Base-by-base conservation (phyloP, 352 stramenopile genomes). In the Phytophthora brassicae region DNA sequence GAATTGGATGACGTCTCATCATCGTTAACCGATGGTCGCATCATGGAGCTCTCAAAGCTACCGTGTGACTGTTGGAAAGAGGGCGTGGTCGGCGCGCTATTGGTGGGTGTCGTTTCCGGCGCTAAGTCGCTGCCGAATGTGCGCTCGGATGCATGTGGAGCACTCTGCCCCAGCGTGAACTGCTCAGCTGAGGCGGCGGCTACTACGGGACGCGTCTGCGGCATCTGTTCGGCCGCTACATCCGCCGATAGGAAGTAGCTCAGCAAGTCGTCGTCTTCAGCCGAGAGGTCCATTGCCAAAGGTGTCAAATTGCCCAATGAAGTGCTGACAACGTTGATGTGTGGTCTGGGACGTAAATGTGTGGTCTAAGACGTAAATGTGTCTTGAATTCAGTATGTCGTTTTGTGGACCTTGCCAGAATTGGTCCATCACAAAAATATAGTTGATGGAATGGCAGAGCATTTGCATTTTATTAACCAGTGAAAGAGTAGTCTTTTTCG, bases 241-340 rank as follows among this genome's bases (percentile, higher is more conserved):
- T 93, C 83, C 8, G 80, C 81, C 12, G 84, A 88, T 26, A 94
- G 72, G 63, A 94, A 95, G 72, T 93, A 95, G 71, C 83, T 93
- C 23, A 95, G 72, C 46, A 95, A 66, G 55, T 95, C 85, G 59
- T 95, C 86, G 51, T 95, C 86, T 70, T 95, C 86, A 6, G 82
- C 78, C 53, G 81, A 88, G 39, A 95, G 79, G 52, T 95, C 83
- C 80, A 92, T 93, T 6, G 61, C 72, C 46, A 44, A 35, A 14
- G 8, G 26, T 14, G 9, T 55, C 29, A n/a, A 62, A 70, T 66
- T 52, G 60, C 24, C 64, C 64, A 82, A 75, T 66, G 50, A 48
- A 12, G 26, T 9, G 26, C 4, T 16, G 46, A 36, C 58, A 60
- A 79, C 57, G 70, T 45, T 24, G 41, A 23, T n/a, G 58, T 77